Evolutionary conservation across 2,329 filamentous ascomycete genomes (phyloP), one percentile per base, ranked within the genome.

Genomic region (Aureobasidium uvarum): DNA sequence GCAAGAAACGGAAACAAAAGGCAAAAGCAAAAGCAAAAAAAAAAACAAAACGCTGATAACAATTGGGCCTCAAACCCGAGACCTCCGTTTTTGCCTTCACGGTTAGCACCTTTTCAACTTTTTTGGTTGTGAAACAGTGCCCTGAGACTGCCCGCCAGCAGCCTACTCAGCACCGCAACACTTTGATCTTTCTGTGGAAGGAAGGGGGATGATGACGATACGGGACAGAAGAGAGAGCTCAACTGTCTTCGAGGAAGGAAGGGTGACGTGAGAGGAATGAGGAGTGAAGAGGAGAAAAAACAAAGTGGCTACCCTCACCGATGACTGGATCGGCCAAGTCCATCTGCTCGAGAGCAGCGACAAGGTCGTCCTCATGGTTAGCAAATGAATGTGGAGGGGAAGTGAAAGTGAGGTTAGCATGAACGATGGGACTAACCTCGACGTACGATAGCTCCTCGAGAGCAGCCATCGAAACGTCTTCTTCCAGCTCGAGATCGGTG

Each of bases 1-100:
- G 2, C 25, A 31, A 41, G 23, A 28, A 56, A 13, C 25, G 16
- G 14, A 43, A n/a, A 39, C 41, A 43, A 16, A 39, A 55, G 23
- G 25, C 31, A 45, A 58, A 55, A 38, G 25, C 31, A 45, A 58
- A 28, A 18, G 18, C 20, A 52, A 20, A 33, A 14, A 3, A 28
- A 51, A 20, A 54, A 45, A 33, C 20, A 45, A 31, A 45, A 43
- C 23, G 7, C 7, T 46, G 23, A 48, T 28, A 48, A 48, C 23
- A 48, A 48, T 16, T 48, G 45, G 39, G 41, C 56, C 43, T 60
- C 10, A 33, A 46, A 33, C 41, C 56, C 28, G 56, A 60, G 38
- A 58, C 54, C 28, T 60, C 25, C 56, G 25, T 60, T 60, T 60
- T 60, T 60, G 56, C 56, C 56, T 60, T 36, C 56, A 23, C 56